phyloP scores from a whole-genome alignment of 495 filamentous ascomycete genomes.

The Penicillium cinerascens region DNA sequence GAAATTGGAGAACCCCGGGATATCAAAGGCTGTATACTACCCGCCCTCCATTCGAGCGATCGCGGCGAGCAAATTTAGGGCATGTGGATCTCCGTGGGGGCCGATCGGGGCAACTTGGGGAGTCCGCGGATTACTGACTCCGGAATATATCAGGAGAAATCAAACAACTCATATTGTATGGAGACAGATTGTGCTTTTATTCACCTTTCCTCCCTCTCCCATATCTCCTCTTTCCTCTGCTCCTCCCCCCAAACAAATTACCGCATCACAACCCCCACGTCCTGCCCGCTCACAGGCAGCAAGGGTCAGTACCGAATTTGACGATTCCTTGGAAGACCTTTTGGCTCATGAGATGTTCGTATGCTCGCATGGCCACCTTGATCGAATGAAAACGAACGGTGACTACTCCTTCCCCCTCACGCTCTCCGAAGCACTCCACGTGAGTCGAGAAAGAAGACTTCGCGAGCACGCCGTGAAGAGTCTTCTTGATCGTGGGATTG shows the following conservation, averaged over 20 bases:
- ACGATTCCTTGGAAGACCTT: background rate
- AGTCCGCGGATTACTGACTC: background rate
- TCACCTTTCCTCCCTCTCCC: background rate
- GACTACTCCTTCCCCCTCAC: constrained; percentile 4
- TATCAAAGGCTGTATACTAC: background rate
- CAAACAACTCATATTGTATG: background rate
- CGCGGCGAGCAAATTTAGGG: background rate
- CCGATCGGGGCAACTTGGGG: background rate
- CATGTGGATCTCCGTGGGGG: background rate
- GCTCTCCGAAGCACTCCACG: constrained; percentile 25
- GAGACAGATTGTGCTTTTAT: background rate
- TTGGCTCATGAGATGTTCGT: constrained; percentile 3
- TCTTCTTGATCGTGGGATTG: background rate
- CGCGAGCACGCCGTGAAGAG: constrained; percentile 1
- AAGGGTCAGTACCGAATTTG: background rate
- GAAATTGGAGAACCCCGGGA: background rate
- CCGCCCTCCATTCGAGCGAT: too few species aligned
- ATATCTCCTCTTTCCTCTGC: background rate
- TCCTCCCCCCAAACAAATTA: background rate
- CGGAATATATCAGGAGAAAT: background rate
- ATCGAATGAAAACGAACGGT: constrained; percentile 32
- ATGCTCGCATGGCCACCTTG: constrained; percentile 20
- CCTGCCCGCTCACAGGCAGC: background rate
- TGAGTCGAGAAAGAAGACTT: constrained; percentile 3
- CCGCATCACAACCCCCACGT: too few species aligned